phyloP scores from a whole-genome alignment of 75 land plant species.

The Larix kaempferi region DNA sequence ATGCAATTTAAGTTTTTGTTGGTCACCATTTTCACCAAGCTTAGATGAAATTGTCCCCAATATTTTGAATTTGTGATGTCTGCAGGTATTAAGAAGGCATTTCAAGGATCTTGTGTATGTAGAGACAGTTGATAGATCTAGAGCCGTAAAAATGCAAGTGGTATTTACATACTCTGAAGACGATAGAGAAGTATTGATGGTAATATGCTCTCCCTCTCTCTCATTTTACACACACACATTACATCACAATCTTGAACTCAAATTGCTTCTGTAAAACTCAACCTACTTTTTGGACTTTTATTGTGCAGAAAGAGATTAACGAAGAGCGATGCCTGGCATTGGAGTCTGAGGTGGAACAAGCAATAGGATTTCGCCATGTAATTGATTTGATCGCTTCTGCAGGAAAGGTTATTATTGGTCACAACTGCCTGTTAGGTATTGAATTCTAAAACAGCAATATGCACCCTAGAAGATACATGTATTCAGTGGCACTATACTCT shows the following conservation, averaged over 20 bases:
- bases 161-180: constrained; percentile 53
- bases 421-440: constrained; percentile 85
- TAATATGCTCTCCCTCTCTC: constrained; percentile 16
- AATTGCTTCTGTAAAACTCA: neutral
- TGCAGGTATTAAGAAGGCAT: constrained; percentile 57
- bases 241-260: neutral
- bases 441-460: neutral
- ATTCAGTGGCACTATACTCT: no score
- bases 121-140: constrained; percentile 21
- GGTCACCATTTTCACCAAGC: no score
- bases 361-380: constrained; percentile 90
- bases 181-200: constrained; percentile 56
- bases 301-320: constrained; percentile 50
- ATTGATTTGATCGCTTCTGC: constrained; percentile 76
- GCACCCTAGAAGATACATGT: neutral
- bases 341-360: constrained; percentile 43
- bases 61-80: constrained; percentile 2
- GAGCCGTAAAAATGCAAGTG: constrained; percentile 21
- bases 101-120: constrained; percentile 63
- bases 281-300: neutral
- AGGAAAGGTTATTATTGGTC: constrained; percentile 78
- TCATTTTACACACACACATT: no score
- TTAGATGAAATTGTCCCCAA: no score
- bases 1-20: no score
- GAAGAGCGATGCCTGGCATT: constrained; percentile 20